phyloP scores from a whole-genome alignment of 2,329 filamentous ascomycete species.

The Fusarium proliferatum region DNA sequence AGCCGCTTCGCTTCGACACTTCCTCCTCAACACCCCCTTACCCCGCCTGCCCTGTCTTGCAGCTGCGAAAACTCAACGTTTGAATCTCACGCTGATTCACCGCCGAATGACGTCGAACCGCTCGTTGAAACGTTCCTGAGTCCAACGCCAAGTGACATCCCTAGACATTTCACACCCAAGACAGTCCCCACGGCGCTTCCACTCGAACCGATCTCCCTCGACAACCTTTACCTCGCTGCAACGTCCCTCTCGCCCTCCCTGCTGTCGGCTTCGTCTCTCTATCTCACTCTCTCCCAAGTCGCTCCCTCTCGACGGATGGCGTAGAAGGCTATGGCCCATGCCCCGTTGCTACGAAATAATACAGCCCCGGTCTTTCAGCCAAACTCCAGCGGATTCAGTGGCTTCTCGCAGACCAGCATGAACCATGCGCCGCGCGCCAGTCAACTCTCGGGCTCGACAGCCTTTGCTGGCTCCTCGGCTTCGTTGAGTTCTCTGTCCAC shows the following conservation, averaged over 20 bases:
- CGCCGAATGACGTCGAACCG: conserved; percentile 43
- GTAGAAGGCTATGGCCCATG: conserved; percentile 66
- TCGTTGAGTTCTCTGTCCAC: conserved; percentile 63
- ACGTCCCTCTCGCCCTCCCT: conserved; percentile 18
- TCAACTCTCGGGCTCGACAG: conserved; percentile 71
- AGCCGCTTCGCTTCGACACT: conserved; percentile 12
- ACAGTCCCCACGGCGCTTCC: conserved; percentile 17
- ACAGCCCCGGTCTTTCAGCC: conserved; percentile 66
- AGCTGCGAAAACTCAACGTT: conserved; percentile 17
- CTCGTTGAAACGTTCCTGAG: conserved; percentile 38
- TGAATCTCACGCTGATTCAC: conserved; percentile 36
- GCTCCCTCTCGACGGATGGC: conserved; percentile 53
- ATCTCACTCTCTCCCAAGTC: neutral
- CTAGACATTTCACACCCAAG: conserved; percentile 16
- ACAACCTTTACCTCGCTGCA: conserved; percentile 13
- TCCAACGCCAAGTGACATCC: conserved; percentile 37
- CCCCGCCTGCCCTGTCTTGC: conserved; percentile 27
- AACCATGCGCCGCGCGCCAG: conserved; percentile 66
- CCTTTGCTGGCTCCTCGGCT: conserved; percentile 63
- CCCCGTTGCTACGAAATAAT: conserved; percentile 68
- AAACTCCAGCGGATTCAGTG: conserved; percentile 59
- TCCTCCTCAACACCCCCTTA: conserved; percentile 23
- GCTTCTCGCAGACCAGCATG: conserved; percentile 60
- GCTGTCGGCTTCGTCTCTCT: conserved; percentile 16
- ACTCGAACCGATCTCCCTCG: conserved; percentile 30